Evolutionary conservation across 352 stramenopile species (phyloP), one percentile per base, ranked within the genome.

Genomic region (Pythium rhizo-oryzae): DNA sequence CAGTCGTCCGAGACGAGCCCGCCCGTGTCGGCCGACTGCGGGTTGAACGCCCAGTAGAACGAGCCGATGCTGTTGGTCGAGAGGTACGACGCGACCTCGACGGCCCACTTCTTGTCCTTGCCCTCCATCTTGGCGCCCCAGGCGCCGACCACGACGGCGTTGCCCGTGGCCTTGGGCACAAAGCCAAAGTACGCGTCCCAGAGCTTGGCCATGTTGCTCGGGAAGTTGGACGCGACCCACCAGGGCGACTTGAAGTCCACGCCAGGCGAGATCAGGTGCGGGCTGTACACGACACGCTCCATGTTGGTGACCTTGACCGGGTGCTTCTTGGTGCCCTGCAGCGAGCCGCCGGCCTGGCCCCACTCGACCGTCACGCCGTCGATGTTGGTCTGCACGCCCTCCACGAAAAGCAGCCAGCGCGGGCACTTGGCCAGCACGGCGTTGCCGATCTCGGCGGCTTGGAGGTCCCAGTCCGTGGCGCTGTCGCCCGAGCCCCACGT

Each of bases 41-140:
- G 85, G 61, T 93, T 93, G 43, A 93, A 80, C 0, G 81, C 81
- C 84, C 85, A 93, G 63, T 91, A 89, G 62, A 93, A 93, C 16
- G 80, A 91, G 12, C 78, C 79, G 51, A 93, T 85, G 12, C 52
- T 75, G 21, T 85, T 89, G 30, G 81, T 53, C 15, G 72, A 57
- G 19, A 93, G 56, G 50, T 91, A 93, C 12, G 75, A 43, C 13
- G 77, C 78, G 28, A 90, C 75, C 0, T 75, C 72, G 21, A 75
- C 74, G 0, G 79, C 82, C 85, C 81, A 91, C 47, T 84, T 59
- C 46, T 82, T 77, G 74, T 92, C 78, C 23, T 81, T 80, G 30
- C 75, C 80, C 28, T 81, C 67, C 79, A 92, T 84, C 59, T 84
- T 80, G 44, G 83, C 83, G 1, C 85, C 85, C 82, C 82, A 93